Base-by-base conservation (phyloP, 75 land plant species). In the Selaginella moellendorffii region DNA sequence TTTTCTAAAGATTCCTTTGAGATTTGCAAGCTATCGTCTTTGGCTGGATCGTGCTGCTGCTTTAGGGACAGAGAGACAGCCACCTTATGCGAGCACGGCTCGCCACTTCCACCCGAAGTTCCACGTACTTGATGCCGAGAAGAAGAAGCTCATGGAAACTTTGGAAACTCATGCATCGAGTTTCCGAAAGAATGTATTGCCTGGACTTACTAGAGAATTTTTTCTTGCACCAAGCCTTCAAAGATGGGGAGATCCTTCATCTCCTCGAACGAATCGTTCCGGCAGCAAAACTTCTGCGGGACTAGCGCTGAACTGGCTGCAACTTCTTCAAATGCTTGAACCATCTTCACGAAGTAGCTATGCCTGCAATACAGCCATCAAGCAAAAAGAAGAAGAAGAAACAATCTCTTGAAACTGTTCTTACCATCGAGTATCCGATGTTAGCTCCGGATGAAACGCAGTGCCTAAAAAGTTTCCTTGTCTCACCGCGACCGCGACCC, bases 361-460 rank as follows among this genome's bases (percentile, higher is more conserved):
- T 90, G 96, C 96, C 96, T 90, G 87, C 60, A 72, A 1, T 23
- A 65, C 51, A 24, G 60, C 10, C 31, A 62, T 18, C 20, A n/a
- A 71, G 31, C 24, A 20, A 31, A n/a, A 8, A 25, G 14, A 10
- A 26, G n/a, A 53, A 23, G 25, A 28, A 31, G 30, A 27, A 18
- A 2, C 0, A 19, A 63, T 23, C 29, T 65, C 21, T 10, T 64
- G 30, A 26, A n/a, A n/a, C n/a, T n/a, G n/a, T n/a, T n/a, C n/a
- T 59, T 79, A 88, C 97, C 97, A 92, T 56, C 97, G 68, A 29
- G 84, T 78, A 42, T 92, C 96, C 30, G 96, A 76, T 24, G 97
- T 92, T 63, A 92, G 71, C 71, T 92, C 97, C 0, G 97, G 97
- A 67, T 92, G 97, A 69, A 92, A 92, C 51, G 96, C 97, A 54